Percentiles rank a stretch among this genome's conserved stretches.
phyloP scores from a whole-genome alignment of 2,329 filamentous ascomycete species.

The Magnaporthiopsis incrustans region DNA sequence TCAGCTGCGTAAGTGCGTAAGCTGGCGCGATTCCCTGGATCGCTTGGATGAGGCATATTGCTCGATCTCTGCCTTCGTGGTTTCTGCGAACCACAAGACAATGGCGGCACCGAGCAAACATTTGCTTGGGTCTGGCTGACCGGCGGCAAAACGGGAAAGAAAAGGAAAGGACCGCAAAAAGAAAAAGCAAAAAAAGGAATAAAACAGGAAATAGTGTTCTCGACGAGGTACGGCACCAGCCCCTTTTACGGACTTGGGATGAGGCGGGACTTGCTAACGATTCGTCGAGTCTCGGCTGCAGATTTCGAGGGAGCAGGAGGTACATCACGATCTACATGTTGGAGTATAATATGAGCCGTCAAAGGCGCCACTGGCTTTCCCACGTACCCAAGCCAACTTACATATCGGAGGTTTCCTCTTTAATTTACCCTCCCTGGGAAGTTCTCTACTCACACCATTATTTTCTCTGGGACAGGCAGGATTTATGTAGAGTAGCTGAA shows the following conservation, averaged over 20 bases:
- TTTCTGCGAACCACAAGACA: neutral
- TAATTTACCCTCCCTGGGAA: neutral
- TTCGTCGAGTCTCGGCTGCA: neutral
- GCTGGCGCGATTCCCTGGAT: neutral
- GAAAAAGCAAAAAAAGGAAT: no score
- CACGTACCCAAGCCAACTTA: neutral
- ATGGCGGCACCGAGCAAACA: neutral
- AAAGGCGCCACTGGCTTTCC: neutral
- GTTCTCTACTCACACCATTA: neutral
- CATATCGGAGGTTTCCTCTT: neutral
- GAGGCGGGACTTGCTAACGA: neutral
- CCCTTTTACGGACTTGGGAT: neutral
- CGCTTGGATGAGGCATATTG: neutral
- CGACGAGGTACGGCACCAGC: neutral
- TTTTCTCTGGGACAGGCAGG: neutral
- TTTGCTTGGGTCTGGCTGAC: neutral
- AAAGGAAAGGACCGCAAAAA: neutral
- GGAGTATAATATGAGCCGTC: constrained; percentile 4
- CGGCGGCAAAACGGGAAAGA: neutral
- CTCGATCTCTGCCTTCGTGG: neutral
- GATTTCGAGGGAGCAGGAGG: neutral
- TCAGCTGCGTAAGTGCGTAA: neutral
- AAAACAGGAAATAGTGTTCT: neutral
- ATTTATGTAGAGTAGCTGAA: neutral
- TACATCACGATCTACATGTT: constrained; percentile 2